phyloP scores from a whole-genome alignment of 306 rosid genomes.

The Medicago arabica region DNA sequence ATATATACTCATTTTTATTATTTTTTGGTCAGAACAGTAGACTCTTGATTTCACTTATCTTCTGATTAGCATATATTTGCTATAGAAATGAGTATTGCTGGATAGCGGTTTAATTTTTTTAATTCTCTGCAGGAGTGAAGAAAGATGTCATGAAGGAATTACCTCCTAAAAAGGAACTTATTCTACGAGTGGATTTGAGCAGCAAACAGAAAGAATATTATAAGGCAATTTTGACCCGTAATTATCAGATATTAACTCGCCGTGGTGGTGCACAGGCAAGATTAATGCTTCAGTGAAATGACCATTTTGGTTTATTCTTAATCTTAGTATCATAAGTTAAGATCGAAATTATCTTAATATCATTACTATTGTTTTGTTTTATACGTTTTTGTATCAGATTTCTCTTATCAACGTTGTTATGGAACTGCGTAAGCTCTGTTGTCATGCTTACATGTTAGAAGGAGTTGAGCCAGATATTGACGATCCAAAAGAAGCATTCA shows the following conservation, averaged over 20 bases:
- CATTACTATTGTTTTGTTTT: conserved; percentile 36
- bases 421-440: conserved; percentile 98
- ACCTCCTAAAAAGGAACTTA: conserved; percentile 98
- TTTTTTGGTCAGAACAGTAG: background rate
- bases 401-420: conserved; percentile 98
- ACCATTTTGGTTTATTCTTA: conserved; percentile 32
- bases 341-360: conserved; percentile 18
- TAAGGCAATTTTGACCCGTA: conserved; percentile 97
- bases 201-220: conserved; percentile 96
- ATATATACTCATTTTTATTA: background rate
- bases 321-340: conserved; percentile 27
- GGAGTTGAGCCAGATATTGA: conserved; percentile 97
- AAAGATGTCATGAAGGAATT: conserved; percentile 99
- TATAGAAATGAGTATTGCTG: conserved; percentile 17
- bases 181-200: conserved; percentile 90
- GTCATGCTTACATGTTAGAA: conserved; percentile 96
- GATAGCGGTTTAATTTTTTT: conserved; percentile 33
- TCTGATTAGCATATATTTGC: background rate
- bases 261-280: conserved; percentile 99
- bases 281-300: conserved; percentile 27
- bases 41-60: background rate
- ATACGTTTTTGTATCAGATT: conserved; percentile 64
- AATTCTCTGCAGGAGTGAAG: conserved; percentile 82
- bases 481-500: conserved; percentile 77
- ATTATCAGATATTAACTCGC: conserved; percentile 91